Evolutionary conservation across 129 eudicot genomes (phyloP), one percentile per base, ranked within the genome.

Genomic region (Chrysanthemum makinoi): DNA sequence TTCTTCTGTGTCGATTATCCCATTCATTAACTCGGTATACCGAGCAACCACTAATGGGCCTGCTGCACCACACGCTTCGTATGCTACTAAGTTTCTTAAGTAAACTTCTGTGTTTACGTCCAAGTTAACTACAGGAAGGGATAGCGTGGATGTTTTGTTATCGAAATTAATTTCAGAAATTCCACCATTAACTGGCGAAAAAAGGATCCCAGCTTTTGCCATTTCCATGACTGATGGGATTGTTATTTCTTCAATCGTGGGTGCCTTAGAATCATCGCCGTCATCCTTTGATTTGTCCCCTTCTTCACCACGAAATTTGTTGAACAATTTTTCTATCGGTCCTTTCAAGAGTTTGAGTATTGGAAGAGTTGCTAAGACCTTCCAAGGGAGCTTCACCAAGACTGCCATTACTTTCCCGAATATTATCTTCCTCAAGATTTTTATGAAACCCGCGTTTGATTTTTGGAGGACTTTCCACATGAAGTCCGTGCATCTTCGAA

Each of bases 21-120:
- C 97, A 58, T 82, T 86, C 97, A 91, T 88, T 63, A 91, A 52
- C 67, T 91, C 97, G 0, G 87, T 88, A 80, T 85, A 91, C 10
- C 95, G 96, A 2, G 95, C 80, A 26, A 91, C 69, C 24, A 84
- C 74, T 78, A 91, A 71, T 6, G 92, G 93, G 18, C 97, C 93
- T 0, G 81, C 57, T 44, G 81, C 85, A 1, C 18, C 77, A 52
- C 93, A 81, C 2, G 93, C 93, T 56, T 91, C 96, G 48, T 91
- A 88, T n/a, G 97, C 97, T 2, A 87, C 89, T 46, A 91, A 19
- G 80, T 91, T 90, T 53, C 89, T 76, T 49, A 90, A 15, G 1
- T 81, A 66, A 11, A 83, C 85, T 83, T 79, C 87, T 0, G 91
- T 63, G 73, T 87, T 87, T 26, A 79, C 80, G 10, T 88, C 92